Percentiles rank a stretch among this genome's conserved stretches.
Conservation (phyloP, 257 asterid species). For the Sherardia arvensis region DNA sequence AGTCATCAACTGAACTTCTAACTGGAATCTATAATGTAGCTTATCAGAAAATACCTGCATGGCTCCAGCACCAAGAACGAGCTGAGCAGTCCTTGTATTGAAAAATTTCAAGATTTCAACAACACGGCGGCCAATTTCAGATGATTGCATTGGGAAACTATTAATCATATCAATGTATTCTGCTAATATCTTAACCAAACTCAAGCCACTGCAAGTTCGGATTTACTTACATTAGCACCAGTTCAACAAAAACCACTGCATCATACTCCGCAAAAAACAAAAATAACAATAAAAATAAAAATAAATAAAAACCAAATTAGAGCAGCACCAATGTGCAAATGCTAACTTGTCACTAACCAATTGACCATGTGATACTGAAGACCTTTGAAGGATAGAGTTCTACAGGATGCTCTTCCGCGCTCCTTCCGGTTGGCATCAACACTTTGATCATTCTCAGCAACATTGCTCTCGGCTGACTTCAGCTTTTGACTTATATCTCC, state of each 20-base stretch:
- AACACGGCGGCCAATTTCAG: constrained; percentile 89
- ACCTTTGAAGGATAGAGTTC: constrained; percentile 68
- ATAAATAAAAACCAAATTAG: neutral
- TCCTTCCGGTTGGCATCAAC: constrained; percentile 44
- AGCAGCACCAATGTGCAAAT: neutral
- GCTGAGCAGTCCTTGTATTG: constrained; percentile 93
- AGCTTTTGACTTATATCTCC: constrained; percentile 30
- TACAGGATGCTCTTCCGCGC: constrained; percentile 58
- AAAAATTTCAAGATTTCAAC: constrained; percentile 88
- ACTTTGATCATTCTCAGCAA: constrained; percentile 50
- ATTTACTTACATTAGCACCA: neutral
- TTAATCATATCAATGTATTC: constrained; percentile 80
- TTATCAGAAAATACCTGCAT: constrained; percentile 57
- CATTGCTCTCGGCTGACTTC: constrained; percentile 34
- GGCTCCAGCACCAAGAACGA: constrained; percentile 99
- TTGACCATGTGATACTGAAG: constrained; percentile 97
- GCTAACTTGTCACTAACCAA: constrained; percentile 46
- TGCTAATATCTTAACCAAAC: constrained; percentile 92
- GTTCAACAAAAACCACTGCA: neutral
- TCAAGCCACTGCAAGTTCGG: constrained; percentile 65
- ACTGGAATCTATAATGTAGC: constrained; percentile 1
- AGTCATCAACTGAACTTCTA: neutral
- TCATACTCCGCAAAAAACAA: neutral
- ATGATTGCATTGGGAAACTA: constrained; percentile 66
- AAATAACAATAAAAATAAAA: neutral